Evolutionary conservation across 345 rosid genomes (phyloP), one percentile per base, ranked within the genome.

Genomic region (Bruguiera parviflora): DNA sequence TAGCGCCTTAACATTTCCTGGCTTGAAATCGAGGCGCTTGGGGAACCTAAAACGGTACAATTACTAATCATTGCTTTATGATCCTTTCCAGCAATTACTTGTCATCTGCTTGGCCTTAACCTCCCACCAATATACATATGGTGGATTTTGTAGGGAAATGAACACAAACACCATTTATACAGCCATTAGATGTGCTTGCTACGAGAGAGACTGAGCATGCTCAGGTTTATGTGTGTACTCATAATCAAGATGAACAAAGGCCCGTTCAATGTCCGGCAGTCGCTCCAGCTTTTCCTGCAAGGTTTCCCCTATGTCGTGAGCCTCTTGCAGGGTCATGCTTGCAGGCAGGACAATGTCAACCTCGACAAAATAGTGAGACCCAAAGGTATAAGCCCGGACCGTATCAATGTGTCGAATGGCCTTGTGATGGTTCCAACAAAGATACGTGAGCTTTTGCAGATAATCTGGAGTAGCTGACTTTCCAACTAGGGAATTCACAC

Each of bases 361-460:
- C 78, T 95, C 99, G 13, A 95, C 99, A 60, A 95, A 95, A 80
- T 92, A 95, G 78, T 95, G 97, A 47, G 97, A 92, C 6, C 99
- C 99, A 27, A 95, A 95, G n/a, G 98, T 95, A 84, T 95, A 95
- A 9, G 98, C 99, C 37, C 98, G 84, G 67, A 95, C 96, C 0
- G 99, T 95, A 27, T 95, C 99, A 0, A 95, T 95, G 73, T 95
- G 97, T 67, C 92, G 85, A 21, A 95, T 75, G 52, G 96, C 83
- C 81, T 80, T 82, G 81, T 92, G 99, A 72, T 95, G 98, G 78
- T 95, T 95, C 99, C 99, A 95, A 71, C 96, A 92, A 28, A 95
- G 92, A 79, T 92, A 95, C 1, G 99, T 95, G 31, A 95, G 89
- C 57, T 95, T 95, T 78, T 92, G 96, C 29, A 92, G 87, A 67